Evolutionary conservation across 2,329 filamentous ascomycete species (phyloP).

Genomic region (Hypomyces perniciosus): DNA sequence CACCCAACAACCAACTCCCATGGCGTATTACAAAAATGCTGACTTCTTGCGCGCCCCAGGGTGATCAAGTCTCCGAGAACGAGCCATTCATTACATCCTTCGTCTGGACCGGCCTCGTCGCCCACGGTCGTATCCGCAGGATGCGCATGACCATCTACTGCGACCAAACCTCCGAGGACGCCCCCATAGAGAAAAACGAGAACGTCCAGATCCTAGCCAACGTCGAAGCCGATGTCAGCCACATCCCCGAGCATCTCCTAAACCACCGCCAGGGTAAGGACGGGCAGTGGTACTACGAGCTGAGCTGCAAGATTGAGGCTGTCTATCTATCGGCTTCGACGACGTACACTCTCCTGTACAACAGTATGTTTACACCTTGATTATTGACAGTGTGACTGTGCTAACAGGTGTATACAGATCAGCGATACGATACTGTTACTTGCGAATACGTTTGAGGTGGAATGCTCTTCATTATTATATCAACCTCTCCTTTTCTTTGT

Average conservation of each 20-base stretch:
- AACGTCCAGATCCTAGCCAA: slow-evolving; percentile 32
- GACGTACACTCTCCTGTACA: slow-evolving; percentile 37
- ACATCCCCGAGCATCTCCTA: slow-evolving; percentile 34
- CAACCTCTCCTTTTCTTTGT: background rate
- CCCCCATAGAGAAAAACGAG: slow-evolving; percentile 30
- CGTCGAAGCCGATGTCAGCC: slow-evolving; percentile 35
- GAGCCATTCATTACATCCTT: slow-evolving; percentile 30
- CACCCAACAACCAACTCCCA: background rate
- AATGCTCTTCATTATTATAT: background rate
- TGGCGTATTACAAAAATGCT: background rate
- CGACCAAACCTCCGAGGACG: slow-evolving; percentile 24
- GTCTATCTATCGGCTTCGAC: slow-evolving; percentile 38
- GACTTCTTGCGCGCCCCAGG: slow-evolving; percentile 16
- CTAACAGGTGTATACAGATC: slow-evolving; percentile 19
- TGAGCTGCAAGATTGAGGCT: slow-evolving; percentile 35
- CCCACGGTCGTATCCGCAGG: slow-evolving; percentile 26
- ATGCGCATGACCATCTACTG: slow-evolving; percentile 34
- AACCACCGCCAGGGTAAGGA: slow-evolving; percentile 29
- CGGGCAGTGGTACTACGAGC: slow-evolving; percentile 34
- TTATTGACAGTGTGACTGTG: slow-evolving; percentile 15
- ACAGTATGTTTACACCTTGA: slow-evolving; percentile 26
- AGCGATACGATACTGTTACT: slow-evolving; percentile 36
- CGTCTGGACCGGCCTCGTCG: slow-evolving; percentile 27
- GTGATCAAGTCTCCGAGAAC: slow-evolving; percentile 35
- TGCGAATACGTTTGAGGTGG: slow-evolving; percentile 35